These are phyloP conservation scores for Centrapalus pauciflorus DNA, from an alignment of 129 eudicot species.

Conservation along the genomic window DNA sequence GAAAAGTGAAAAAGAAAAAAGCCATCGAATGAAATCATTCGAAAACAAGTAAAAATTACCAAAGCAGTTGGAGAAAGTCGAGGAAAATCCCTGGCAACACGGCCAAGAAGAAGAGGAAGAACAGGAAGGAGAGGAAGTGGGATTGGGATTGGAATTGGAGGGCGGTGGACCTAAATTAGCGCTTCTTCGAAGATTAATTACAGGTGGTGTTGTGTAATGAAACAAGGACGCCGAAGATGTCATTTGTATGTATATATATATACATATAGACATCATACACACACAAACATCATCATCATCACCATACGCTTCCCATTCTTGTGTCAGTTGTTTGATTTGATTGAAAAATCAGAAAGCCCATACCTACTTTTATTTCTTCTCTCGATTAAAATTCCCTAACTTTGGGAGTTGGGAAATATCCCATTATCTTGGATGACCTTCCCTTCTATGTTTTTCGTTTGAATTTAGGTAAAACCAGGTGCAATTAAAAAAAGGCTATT, in stretches of 20 bases:
- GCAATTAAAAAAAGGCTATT: too few species aligned
- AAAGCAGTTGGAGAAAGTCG: constrained; percentile 40
- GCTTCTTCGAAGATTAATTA: constrained; percentile 25
- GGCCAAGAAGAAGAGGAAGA: constrained; percentile 28
- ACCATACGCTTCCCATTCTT: too few species aligned
- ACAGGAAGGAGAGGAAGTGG: constrained; percentile 16
- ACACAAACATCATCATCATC: too few species aligned
- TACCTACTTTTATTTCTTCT: too few species aligned
- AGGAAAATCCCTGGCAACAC: constrained; percentile 23
- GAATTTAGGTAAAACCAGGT: too few species aligned
- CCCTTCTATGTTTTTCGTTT: too few species aligned
- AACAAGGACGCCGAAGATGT: constrained; percentile 35
- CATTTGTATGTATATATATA: constrained; percentile 18
- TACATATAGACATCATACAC: constrained; percentile 15
- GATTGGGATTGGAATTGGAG: constrained; percentile 28
- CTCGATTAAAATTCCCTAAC: too few species aligned
- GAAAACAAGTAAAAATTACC: constrained; percentile 23
- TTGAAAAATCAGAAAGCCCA: too few species aligned
- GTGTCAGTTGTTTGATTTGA: too few species aligned
- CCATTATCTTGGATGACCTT: too few species aligned
- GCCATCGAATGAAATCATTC: not conserved
- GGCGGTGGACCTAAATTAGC: constrained; percentile 22
- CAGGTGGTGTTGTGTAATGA: constrained; percentile 21
- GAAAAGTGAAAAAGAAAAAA: constrained; percentile 5
- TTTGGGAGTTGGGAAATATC: too few species aligned